Conservation (phyloP, 2,329 filamentous ascomycete species). For the Cryphonectria naterciae region DNA sequence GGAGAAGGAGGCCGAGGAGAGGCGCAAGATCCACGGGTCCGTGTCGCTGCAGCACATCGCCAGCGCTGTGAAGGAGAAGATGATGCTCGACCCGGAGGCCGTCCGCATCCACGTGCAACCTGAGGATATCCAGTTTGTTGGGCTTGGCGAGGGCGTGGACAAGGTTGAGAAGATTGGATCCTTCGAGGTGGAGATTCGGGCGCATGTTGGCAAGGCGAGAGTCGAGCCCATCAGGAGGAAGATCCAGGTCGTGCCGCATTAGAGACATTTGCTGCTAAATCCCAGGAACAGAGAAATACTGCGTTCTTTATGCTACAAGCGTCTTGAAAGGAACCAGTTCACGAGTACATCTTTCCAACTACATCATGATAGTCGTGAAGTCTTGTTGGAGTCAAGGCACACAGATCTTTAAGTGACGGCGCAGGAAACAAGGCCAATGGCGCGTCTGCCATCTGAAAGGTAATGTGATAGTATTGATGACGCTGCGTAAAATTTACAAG, state of each 20-base stretch:
- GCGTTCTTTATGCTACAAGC: not conserved
- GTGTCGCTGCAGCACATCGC: slow-evolving; percentile 46
- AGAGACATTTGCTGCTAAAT: slow-evolving; percentile 9
- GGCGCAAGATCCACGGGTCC: slow-evolving; percentile 47
- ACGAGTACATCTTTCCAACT: not conserved
- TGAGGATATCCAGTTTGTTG: slow-evolving; percentile 41
- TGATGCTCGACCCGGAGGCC: slow-evolving; percentile 40
- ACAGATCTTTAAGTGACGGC: not conserved
- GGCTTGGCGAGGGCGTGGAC: slow-evolving; percentile 40
- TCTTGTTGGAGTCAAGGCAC: not conserved
- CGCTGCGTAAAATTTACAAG: not conserved
- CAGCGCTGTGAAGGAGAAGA: slow-evolving; percentile 39
- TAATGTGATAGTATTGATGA: not conserved
- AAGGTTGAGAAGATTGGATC: slow-evolving; percentile 47
- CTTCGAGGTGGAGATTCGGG: slow-evolving; percentile 44
- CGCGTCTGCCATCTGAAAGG: not conserved
- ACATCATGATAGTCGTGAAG: not conserved
- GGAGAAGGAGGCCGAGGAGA: slow-evolving; percentile 24
- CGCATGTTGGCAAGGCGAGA: slow-evolving; percentile 34
- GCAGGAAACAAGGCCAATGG: not conserved
- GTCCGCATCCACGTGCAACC: slow-evolving; percentile 42
- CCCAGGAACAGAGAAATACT: not conserved
- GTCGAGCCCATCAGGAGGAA: slow-evolving; percentile 39
- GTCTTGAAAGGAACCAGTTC: not conserved
- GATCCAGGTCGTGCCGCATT: slow-evolving; percentile 42